Conservation (phyloP, 352 stramenopile genomes). For the Phytophthora meadii region DNA sequence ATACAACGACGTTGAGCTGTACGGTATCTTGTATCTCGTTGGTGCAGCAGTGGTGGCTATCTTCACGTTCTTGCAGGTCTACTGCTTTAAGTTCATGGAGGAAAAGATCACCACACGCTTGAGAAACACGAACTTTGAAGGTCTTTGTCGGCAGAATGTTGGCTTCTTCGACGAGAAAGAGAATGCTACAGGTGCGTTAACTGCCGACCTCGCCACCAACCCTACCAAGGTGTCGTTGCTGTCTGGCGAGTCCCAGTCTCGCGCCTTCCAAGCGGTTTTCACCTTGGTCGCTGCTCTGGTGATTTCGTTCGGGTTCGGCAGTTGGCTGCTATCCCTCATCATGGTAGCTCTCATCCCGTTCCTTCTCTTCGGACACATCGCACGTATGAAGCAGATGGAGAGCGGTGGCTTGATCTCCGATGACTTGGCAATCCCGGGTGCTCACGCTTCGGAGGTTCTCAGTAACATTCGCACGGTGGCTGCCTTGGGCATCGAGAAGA, state of each 20-base stretch:
- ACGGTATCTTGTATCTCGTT: slow-evolving; percentile 38
- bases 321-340: slow-evolving; percentile 75
- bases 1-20: slow-evolving; percentile 45
- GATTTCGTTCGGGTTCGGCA: slow-evolving; percentile 70
- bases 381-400: slow-evolving; percentile 49
- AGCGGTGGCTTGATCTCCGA: slow-evolving; percentile 23
- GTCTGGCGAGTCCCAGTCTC: slow-evolving; percentile 56
- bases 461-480: slow-evolving; percentile 58
- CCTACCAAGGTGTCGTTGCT: slow-evolving; percentile 55
- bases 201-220: slow-evolving; percentile 58
- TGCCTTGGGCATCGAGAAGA: slow-evolving; percentile 49
- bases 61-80: slow-evolving; percentile 49
- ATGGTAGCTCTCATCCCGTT: slow-evolving; percentile 71
- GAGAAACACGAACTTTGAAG: slow-evolving; percentile 52
- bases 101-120: slow-evolving; percentile 60
- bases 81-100: slow-evolving; percentile 58
- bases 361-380: slow-evolving; percentile 49
- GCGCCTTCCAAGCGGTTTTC: slow-evolving; percentile 50
- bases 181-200: slow-evolving; percentile 66
- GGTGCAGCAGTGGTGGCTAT: slow-evolving; percentile 38
- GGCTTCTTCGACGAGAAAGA: slow-evolving; percentile 79
- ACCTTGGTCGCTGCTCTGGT: slow-evolving; percentile 62
- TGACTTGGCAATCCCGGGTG: slow-evolving; percentile 41
- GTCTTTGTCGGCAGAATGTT: slow-evolving; percentile 50
- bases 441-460: slow-evolving; percentile 56